Evolutionary conservation across 2,329 filamentous ascomycete genomes (phyloP).

Genomic region (Trichoderma cornu-damae): DNA sequence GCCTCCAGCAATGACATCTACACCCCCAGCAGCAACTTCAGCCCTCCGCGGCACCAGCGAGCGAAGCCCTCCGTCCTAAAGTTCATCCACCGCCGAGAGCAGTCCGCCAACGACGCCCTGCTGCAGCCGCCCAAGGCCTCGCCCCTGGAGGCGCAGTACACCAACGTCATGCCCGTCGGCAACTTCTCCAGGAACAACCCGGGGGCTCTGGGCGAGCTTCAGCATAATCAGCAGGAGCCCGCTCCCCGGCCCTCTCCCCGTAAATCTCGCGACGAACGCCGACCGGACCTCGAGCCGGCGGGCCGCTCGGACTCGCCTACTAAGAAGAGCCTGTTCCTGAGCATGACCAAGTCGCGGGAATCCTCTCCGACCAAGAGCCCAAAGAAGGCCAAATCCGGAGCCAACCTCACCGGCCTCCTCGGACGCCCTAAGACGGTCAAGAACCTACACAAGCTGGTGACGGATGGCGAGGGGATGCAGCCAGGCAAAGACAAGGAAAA

Average conservation of each 20-base stretch:
- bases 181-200: slow-evolving; percentile 36
- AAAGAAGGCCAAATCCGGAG: slow-evolving; percentile 72
- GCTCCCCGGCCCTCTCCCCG: slow-evolving; percentile 35
- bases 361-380: slow-evolving; percentile 55
- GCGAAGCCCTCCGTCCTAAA: slow-evolving; percentile 47
- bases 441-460: slow-evolving; percentile 52
- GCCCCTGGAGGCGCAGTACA: slow-evolving; percentile 23
- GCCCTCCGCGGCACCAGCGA: slow-evolving; percentile 33
- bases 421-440: slow-evolving; percentile 69
- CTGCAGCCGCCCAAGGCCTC: slow-evolving; percentile 24
- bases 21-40: slow-evolving; percentile 15
- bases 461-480: slow-evolving; percentile 45
- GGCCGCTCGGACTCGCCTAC: slow-evolving; percentile 40
- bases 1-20: slow-evolving; percentile 20
- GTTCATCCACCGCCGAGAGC: slow-evolving; percentile 47
- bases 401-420: slow-evolving; percentile 73
- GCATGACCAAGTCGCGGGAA: slow-evolving; percentile 39
- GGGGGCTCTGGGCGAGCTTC: slow-evolving; percentile 51
- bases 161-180: slow-evolving; percentile 31
- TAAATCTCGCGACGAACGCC: slow-evolving; percentile 33
- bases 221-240: slow-evolving; percentile 48
- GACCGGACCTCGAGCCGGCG: slow-evolving; percentile 26
- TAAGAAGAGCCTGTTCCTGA: slow-evolving; percentile 31
- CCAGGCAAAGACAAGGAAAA: slow-evolving; percentile 75
- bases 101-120: slow-evolving; percentile 40